phyloP scores from a whole-genome alignment of 2,329 filamentous ascomycete genomes.

The Thyridium curvatum region DNA sequence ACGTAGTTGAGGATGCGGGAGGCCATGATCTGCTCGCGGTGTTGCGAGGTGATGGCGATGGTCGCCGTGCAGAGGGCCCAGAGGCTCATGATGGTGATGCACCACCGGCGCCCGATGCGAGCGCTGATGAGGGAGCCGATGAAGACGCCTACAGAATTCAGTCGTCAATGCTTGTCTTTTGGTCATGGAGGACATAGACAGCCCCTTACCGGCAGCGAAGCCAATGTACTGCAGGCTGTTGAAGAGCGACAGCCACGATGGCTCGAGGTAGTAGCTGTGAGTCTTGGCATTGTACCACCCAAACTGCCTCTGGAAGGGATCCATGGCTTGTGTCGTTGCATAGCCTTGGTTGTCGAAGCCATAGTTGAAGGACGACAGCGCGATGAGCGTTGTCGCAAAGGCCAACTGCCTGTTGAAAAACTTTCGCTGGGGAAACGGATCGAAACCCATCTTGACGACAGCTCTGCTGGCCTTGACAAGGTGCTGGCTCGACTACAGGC shows the following conservation, averaged over 20 bases:
- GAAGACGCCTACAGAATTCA: slow-evolving; percentile 13
- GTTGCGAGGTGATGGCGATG: slow-evolving; percentile 22
- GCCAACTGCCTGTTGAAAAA: slow-evolving; percentile 11
- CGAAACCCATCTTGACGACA: too few relatives aligned
- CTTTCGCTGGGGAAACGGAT: too few relatives aligned
- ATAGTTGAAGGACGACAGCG: slow-evolving; percentile 31
- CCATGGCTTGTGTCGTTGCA: slow-evolving; percentile 29
- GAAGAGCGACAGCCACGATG: slow-evolving; percentile 27
- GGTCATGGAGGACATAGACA: too few relatives aligned
- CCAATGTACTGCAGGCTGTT: slow-evolving; percentile 26
- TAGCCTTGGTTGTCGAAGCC: slow-evolving; percentile 30
- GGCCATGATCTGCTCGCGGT: slow-evolving; percentile 23
- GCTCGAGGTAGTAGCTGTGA: slow-evolving; percentile 15
- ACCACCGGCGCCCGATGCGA: slow-evolving; percentile 23
- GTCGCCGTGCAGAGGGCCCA: slow-evolving; percentile 24
- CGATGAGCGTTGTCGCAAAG: slow-evolving; percentile 17
- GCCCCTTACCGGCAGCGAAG: slow-evolving; percentile 18
- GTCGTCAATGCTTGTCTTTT: not conserved
- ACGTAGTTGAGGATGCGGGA: slow-evolving; percentile 27
- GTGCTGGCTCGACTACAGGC: too few relatives aligned
- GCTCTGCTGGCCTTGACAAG: too few relatives aligned
- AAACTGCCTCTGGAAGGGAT: slow-evolving; percentile 24
- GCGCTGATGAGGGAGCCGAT: slow-evolving; percentile 19
- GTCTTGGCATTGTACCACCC: slow-evolving; percentile 18
- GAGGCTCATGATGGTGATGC: slow-evolving; percentile 28